These are phyloP conservation scores for Metschnikowia kunwiensis DNA, from an alignment of 805 yeast species.

Conservation along the genomic window DNA sequence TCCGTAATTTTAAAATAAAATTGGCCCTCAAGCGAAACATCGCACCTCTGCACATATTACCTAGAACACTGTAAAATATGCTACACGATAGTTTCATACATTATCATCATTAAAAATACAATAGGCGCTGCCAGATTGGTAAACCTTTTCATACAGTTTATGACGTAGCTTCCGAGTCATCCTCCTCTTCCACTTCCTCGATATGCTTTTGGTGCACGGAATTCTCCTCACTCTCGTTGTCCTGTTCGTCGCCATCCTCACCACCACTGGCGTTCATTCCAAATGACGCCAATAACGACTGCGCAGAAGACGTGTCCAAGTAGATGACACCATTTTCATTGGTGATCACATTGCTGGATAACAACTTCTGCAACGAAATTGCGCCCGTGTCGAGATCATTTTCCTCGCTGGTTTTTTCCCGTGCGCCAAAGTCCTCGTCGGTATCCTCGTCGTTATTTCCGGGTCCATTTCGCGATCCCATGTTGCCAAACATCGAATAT, in stretches of 20 bases:
- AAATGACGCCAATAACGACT: slow-evolving; percentile 57
- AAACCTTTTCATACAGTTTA: slow-evolving; percentile 5
- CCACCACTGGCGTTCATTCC: slow-evolving; percentile 28
- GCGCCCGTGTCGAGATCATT: slow-evolving; percentile 32
- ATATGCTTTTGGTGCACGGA: slow-evolving; percentile 28
- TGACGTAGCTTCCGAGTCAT: slow-evolving; percentile 21
- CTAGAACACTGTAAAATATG: too few species aligned
- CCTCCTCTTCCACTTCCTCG: slow-evolving; percentile 29
- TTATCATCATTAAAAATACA: slow-evolving; percentile 19
- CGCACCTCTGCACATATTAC: too few species aligned
- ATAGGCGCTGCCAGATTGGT: slow-evolving; percentile 7
- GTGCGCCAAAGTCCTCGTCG: slow-evolving; percentile 27
- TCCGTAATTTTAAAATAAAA: too few species aligned
- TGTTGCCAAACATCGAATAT: slow-evolving; percentile 20
- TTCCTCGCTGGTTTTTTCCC: slow-evolving; percentile 21
- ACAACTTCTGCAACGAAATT: slow-evolving; percentile 42
- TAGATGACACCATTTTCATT: slow-evolving; percentile 64
- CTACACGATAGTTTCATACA: too few species aligned
- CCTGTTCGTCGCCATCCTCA: slow-evolving; percentile 27
- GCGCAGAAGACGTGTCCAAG: slow-evolving; percentile 59
- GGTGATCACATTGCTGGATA: slow-evolving; percentile 48
- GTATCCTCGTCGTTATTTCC: slow-evolving; percentile 23
- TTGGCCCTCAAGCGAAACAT: too few species aligned
- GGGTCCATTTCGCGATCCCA: slow-evolving; percentile 15
- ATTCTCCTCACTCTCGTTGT: slow-evolving; percentile 28